These are phyloP conservation scores for Mortierella sp. DNA, from an alignment of 371 early-diverging fungal genomes.

Conservation along the genomic window DNA sequence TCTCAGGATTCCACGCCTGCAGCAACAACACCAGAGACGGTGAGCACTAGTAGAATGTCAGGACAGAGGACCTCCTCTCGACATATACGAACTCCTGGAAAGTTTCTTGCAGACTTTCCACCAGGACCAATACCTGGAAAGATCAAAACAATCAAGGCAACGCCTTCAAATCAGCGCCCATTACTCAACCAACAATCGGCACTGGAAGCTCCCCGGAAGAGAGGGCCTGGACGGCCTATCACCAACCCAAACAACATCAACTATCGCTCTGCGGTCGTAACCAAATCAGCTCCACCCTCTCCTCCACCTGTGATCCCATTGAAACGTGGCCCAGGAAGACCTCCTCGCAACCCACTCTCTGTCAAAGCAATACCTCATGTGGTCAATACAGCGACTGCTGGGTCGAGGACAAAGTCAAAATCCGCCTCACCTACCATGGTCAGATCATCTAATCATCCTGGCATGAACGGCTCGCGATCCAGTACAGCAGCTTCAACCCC, in stretches of 20 bases:
- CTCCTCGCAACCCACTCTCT: constrained; percentile 38
- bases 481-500: constrained; percentile 23
- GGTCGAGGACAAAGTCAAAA: constrained; percentile 30
- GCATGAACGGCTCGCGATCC: constrained; percentile 1
- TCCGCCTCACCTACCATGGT: constrained; percentile 50
- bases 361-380: constrained; percentile 18
- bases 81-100: constrained; percentile 38
- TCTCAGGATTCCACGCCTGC: constrained; percentile 3
- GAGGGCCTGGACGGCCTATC: constrained; percentile 39
- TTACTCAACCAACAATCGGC: constrained; percentile 20
- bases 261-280: background rate
- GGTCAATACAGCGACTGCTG: background rate
- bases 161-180: constrained; percentile 47
- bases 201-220: constrained; percentile 12
- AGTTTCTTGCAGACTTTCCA: constrained; percentile 9
- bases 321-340: constrained; percentile 57
- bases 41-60: background rate
- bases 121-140: background rate
- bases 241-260: constrained; percentile 12
- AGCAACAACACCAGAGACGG: constrained; percentile 1
- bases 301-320: constrained; percentile 35
- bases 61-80: constrained; percentile 44
- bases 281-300: constrained; percentile 15
- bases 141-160: constrained; percentile 17
- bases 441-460: constrained; percentile 17